These are phyloP conservation scores for Entomortierella lignicola DNA, from an alignment of 192 early-diverging fungal species.

Conservation along the genomic window DNA sequence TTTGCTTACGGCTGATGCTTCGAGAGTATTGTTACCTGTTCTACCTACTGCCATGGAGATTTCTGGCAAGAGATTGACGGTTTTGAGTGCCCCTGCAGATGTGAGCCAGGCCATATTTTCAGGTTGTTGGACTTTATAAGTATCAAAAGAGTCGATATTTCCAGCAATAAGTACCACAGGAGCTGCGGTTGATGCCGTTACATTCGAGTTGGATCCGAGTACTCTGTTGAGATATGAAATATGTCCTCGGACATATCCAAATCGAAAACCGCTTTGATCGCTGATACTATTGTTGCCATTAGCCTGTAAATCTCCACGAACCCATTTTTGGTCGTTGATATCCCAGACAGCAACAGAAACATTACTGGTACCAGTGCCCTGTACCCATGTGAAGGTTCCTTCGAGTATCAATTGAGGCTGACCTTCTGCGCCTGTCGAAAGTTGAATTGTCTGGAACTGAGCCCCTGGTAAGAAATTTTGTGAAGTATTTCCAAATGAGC, in stretches of 20 bases:
- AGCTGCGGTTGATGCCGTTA: neutral
- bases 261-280: slow-evolving; percentile 3
- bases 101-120: slow-evolving; percentile 41
- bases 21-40: neutral
- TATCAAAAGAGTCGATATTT: slow-evolving; percentile 31
- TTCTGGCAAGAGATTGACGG: slow-evolving; percentile 16
- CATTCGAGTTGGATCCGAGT: slow-evolving; percentile 12
- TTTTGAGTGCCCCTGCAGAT: slow-evolving; percentile 18
- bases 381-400: slow-evolving; percentile 18
- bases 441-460: slow-evolving; percentile 20
- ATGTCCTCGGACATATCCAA: slow-evolving; percentile 28
- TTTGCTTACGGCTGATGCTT: neutral
- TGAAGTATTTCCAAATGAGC: slow-evolving; percentile 20
- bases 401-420: slow-evolving; percentile 20
- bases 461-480: slow-evolving; percentile 13
- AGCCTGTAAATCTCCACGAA: neutral
- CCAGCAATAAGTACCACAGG: slow-evolving; percentile 35
- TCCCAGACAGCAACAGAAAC: slow-evolving; percentile 29
- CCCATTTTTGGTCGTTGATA: slow-evolving; percentile 16
- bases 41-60: neutral
- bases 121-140: slow-evolving; percentile 18
- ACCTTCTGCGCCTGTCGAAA: slow-evolving; percentile 14
- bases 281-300: neutral
- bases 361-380: neutral
- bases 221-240: slow-evolving; percentile 40